Conservation (phyloP, 371 early-diverging fungal species). For the Gilbertella persicaria region DNA sequence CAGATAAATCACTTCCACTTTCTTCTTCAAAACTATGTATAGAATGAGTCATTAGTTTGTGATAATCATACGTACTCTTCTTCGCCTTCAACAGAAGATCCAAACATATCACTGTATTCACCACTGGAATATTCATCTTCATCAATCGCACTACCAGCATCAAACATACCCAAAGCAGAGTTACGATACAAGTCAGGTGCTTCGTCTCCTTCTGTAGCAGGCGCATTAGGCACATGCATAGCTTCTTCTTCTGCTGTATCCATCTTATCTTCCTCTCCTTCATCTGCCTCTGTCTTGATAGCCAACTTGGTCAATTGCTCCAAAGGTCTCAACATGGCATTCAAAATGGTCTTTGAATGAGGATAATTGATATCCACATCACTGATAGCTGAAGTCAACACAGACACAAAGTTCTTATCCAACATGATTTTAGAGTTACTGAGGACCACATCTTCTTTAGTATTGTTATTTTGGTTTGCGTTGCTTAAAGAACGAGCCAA, state of each 20-base stretch:
- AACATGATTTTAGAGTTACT: slow-evolving; percentile 83
- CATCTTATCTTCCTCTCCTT: slow-evolving; percentile 37
- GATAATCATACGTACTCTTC: slow-evolving; percentile 50
- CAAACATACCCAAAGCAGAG: slow-evolving; percentile 87
- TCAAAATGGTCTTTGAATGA: slow-evolving; percentile 71
- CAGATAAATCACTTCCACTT: slow-evolving; percentile 72
- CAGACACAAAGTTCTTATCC: slow-evolving; percentile 84
- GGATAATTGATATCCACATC: slow-evolving; percentile 93
- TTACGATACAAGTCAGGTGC: slow-evolving; percentile 88
- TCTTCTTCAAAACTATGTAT: slow-evolving; percentile 60
- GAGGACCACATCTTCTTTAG: slow-evolving; percentile 58
- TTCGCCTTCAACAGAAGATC: slow-evolving; percentile 59
- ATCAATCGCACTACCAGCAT: slow-evolving; percentile 65
- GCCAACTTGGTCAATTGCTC: slow-evolving; percentile 88
- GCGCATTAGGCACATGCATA: slow-evolving; percentile 23
- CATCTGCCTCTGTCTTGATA: slow-evolving; percentile 72
- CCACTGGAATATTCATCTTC: slow-evolving; percentile 53
- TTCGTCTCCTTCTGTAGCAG: slow-evolving; percentile 45
- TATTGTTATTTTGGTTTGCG: slow-evolving; percentile 8
- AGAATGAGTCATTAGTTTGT: background rate
- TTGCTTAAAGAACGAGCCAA: slow-evolving; percentile 11
- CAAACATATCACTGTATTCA: slow-evolving; percentile 58
- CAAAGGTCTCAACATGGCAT: slow-evolving; percentile 80
- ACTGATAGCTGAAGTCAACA: slow-evolving; percentile 76
- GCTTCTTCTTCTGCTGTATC: slow-evolving; percentile 34